Percentiles rank a stretch among this genome's conserved stretches.
Conservation (phyloP, 345 rosid genomes). For the Lepidium didymum region DNA sequence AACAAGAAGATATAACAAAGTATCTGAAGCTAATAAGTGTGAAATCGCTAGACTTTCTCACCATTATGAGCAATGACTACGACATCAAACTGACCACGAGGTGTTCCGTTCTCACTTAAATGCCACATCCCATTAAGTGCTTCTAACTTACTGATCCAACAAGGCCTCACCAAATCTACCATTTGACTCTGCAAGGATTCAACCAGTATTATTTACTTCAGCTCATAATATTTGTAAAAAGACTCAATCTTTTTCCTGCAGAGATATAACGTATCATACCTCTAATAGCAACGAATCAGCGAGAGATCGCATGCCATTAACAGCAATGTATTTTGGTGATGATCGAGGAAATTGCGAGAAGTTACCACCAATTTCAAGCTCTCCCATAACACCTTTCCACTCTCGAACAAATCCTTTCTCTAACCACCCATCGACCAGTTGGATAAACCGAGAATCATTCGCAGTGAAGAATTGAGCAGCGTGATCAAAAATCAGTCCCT, state of each 20-base stretch:
- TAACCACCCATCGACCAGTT: constrained; percentile 63
- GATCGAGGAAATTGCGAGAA: constrained; percentile 49
- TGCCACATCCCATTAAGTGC: constrained; percentile 91
- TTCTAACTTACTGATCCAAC: constrained; percentile 88
- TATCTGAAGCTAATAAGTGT: background rate
- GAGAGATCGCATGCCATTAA: constrained; percentile 76
- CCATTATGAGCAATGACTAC: constrained; percentile 96
- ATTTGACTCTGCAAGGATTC: constrained; percentile 45
- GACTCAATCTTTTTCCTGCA: background rate
- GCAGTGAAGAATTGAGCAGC: constrained; percentile 88
- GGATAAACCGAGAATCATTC: constrained; percentile 55
- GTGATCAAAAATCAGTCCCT: constrained; percentile 67
- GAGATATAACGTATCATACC: constrained; percentile 28
- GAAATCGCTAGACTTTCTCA: constrained; percentile 14
- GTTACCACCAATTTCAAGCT: constrained; percentile 70
- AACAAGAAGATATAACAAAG: background rate
- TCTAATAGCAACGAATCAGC: constrained; percentile 68
- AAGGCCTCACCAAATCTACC: constrained; percentile 78
- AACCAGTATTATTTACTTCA: background rate
- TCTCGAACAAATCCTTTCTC: constrained; percentile 61
- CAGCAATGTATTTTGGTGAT: constrained; percentile 63
- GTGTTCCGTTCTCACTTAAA: constrained; percentile 78
- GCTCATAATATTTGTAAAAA: background rate
- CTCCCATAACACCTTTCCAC: constrained; percentile 70
- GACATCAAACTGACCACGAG: constrained; percentile 65